Conservation (phyloP, 495 filamentous ascomycete genomes). For the Penicillium alfredii region DNA sequence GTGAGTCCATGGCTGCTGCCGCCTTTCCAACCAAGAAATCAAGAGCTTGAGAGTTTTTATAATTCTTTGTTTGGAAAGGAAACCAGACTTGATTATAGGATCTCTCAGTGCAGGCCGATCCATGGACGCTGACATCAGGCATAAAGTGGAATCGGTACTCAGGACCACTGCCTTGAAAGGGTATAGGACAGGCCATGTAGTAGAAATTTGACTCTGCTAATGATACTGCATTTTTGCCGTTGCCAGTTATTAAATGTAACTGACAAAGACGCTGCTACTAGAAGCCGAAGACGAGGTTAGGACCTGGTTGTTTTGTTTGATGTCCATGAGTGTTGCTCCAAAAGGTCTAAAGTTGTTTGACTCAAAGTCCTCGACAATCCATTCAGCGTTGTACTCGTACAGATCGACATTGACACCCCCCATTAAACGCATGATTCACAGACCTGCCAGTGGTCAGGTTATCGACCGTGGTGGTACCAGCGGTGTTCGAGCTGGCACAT, state of each 20-base stretch:
- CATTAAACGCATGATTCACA: slow-evolving; percentile 43
- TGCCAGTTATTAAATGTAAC: slow-evolving; percentile 10
- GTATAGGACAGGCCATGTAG: no score
- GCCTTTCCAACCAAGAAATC: no score
- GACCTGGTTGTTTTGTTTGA: slow-evolving; percentile 35
- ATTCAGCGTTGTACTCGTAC: slow-evolving; percentile 47
- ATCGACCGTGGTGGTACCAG: slow-evolving; percentile 45
- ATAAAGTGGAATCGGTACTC: no score
- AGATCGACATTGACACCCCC: slow-evolving; percentile 19
- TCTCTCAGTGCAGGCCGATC: no score
- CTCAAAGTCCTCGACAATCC: slow-evolving; percentile 57
- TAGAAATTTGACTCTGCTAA: no score
- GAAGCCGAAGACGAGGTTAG: slow-evolving; percentile 37
- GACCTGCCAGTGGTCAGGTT: slow-evolving; percentile 46
- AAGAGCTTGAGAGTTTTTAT: no score
- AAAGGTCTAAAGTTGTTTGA: slow-evolving; percentile 29
- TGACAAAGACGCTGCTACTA: slow-evolving; percentile 16
- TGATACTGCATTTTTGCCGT: not conserved
- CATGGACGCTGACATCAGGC: no score
- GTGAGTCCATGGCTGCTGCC: no score
- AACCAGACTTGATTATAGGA: no score
- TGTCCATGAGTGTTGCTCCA: slow-evolving; percentile 42
- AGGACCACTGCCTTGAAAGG: no score
- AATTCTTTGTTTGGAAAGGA: no score
- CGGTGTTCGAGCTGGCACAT: slow-evolving; percentile 35